Percentiles rank a stretch among this genome's conserved stretches.
Evolutionary conservation across 2,329 filamentous ascomycete species (phyloP).

Genomic region (Furcasterigmium sp.): DNA sequence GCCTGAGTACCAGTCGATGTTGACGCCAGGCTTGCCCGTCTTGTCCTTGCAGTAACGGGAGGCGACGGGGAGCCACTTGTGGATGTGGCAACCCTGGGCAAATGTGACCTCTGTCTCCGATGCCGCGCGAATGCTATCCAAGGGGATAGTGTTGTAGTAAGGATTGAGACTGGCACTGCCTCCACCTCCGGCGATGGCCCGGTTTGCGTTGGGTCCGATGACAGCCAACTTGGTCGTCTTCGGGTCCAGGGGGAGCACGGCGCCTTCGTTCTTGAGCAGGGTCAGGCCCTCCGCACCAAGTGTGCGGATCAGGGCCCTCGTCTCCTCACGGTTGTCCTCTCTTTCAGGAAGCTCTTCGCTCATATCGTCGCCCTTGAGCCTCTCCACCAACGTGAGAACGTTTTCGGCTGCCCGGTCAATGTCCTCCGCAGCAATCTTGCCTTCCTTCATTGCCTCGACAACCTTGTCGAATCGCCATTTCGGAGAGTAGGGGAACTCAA

Average conservation of each 20-base stretch:
- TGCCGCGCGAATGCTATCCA: constrained; percentile 54
- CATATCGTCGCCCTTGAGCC: constrained; percentile 56
- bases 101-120: constrained; percentile 53
- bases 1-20: constrained; percentile 59
- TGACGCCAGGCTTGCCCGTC: constrained; percentile 54
- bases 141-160: constrained; percentile 61
- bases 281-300: constrained; percentile 59
- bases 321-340: constrained; percentile 52
- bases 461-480: constrained; percentile 55
- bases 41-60: constrained; percentile 52
- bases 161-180: constrained; percentile 65
- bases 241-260: constrained; percentile 52
- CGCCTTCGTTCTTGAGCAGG: constrained; percentile 57
- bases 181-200: constrained; percentile 62
- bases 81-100: constrained; percentile 56
- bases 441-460: constrained; percentile 43
- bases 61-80: constrained; percentile 61
- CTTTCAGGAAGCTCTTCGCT: constrained; percentile 51
- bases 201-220: constrained; percentile 63
- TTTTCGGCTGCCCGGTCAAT: constrained; percentile 56
- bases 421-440: constrained; percentile 38
- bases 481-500: constrained; percentile 52
- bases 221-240: constrained; percentile 55
- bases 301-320: constrained; percentile 52
- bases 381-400: constrained; percentile 53